Conservation (phyloP, 2,329 filamentous ascomycete species). For the Pseudopithomyces chartarum region DNA sequence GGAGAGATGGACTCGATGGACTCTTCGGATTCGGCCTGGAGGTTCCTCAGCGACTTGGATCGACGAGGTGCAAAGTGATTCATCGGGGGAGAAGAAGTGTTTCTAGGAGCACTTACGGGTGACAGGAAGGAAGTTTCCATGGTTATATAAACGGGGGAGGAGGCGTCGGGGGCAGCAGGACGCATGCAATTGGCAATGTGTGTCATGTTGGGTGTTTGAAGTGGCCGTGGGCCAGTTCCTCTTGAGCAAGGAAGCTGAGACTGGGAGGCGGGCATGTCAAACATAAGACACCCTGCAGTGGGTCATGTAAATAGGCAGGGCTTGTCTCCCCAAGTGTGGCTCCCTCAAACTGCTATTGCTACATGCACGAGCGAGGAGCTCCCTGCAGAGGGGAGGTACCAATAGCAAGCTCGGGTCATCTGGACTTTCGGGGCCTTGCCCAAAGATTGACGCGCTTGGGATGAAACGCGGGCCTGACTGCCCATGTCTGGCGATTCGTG, state of each 20-base stretch:
- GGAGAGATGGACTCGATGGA: slow-evolving; percentile 19
- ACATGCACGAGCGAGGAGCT: slow-evolving; percentile 37
- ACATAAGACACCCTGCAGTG: slow-evolving; percentile 46
- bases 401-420: slow-evolving; percentile 35
- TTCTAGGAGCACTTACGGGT: slow-evolving; percentile 37
- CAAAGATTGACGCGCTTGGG: slow-evolving; percentile 38
- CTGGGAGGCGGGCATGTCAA: slow-evolving; percentile 47
- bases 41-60: slow-evolving; percentile 41
- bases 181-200: slow-evolving; percentile 52
- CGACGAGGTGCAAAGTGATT: slow-evolving; percentile 38
- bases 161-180: slow-evolving; percentile 32
- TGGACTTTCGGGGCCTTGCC: slow-evolving; percentile 43
- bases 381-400: slow-evolving; percentile 37
- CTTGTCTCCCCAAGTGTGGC: slow-evolving; percentile 43
- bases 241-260: slow-evolving; percentile 47
- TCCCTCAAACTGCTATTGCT: slow-evolving; percentile 42
- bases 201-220: slow-evolving; percentile 47
- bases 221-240: slow-evolving; percentile 41
- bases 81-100: slow-evolving; percentile 28
- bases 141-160: slow-evolving; percentile 45
- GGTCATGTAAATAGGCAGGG: slow-evolving; percentile 39
- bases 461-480: slow-evolving; percentile 46
- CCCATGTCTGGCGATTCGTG: slow-evolving; percentile 47
- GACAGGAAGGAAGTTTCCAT: slow-evolving; percentile 40
- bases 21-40: slow-evolving; percentile 33